These are phyloP conservation scores for Termitomyces sp. DNA, from an alignment of 768 basidiomycete species.

Conservation along the genomic window DNA sequence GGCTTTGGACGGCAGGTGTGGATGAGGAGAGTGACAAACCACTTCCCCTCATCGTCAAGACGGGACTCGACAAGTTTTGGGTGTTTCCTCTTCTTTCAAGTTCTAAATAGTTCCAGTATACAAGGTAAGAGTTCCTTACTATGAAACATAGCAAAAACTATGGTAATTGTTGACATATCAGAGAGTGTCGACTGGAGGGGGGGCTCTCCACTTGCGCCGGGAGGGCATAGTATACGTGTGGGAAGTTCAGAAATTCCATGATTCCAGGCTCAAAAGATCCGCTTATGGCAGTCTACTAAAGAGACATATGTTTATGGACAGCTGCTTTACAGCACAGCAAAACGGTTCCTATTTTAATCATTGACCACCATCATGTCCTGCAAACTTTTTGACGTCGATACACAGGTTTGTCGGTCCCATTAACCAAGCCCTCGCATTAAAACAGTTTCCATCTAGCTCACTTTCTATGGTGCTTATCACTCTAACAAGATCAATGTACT, in stretches of 20 bases:
- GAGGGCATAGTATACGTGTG: constrained; percentile 10
- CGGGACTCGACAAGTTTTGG: too few species aligned
- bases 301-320: constrained; percentile 15
- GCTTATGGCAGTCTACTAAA: constrained; percentile 15
- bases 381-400: constrained; percentile 58
- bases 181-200: too few species aligned
- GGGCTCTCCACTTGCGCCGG: too few species aligned
- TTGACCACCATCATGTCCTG: constrained; percentile 28
- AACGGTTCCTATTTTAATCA: constrained; percentile 10
- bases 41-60: too few species aligned
- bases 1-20: too few species aligned
- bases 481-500: constrained; percentile 74
- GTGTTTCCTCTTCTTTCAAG: too few species aligned
- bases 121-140: too few species aligned
- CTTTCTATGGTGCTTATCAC: constrained; percentile 94
- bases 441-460: constrained; percentile 45
- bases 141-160: too few species aligned
- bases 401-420: constrained; percentile 44
- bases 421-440: constrained; percentile 1
- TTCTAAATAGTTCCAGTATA: too few species aligned
- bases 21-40: too few species aligned
- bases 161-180: too few species aligned
- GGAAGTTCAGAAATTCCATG: constrained; percentile 8
- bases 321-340: constrained; percentile 5
- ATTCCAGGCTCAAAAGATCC: neutral